These are phyloP conservation scores for Epichloe uncinata DNA, from an alignment of 2,329 filamentous ascomycete species.

Conservation along the genomic window DNA sequence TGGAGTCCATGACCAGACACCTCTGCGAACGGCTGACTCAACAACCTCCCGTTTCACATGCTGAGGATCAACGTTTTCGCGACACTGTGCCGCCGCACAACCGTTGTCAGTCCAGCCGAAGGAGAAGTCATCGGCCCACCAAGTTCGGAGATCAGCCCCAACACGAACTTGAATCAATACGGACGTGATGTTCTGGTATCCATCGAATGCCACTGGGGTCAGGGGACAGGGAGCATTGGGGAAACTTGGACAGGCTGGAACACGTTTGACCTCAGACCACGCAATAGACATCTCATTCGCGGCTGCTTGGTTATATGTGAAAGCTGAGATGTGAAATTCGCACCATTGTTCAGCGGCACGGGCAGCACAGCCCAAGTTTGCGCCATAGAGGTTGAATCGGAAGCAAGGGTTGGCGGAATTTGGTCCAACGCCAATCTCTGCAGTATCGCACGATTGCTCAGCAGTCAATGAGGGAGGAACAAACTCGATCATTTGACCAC, in stretches of 20 bases:
- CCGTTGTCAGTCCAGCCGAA: slow-evolving; percentile 29
- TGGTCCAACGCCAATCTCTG: slow-evolving; percentile 27
- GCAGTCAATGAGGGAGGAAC: slow-evolving; percentile 22
- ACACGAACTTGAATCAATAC: slow-evolving; percentile 25
- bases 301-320: slow-evolving; percentile 20
- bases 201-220: slow-evolving; percentile 22
- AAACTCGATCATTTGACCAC: slow-evolving; percentile 26
- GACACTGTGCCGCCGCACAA: slow-evolving; percentile 25
- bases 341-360: slow-evolving; percentile 23
- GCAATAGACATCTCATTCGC: slow-evolving; percentile 22
- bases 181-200: slow-evolving; percentile 26
- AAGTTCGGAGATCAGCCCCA: slow-evolving; percentile 23
- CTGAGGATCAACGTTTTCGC: slow-evolving; percentile 13
- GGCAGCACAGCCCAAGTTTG: slow-evolving; percentile 26
- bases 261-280: slow-evolving; percentile 26
- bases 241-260: slow-evolving; percentile 25
- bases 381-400: slow-evolving; percentile 26
- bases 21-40: slow-evolving; percentile 17
- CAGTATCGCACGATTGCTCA: slow-evolving; percentile 18
- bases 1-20: slow-evolving; percentile 22
- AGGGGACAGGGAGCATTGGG: slow-evolving; percentile 20
- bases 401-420: slow-evolving; percentile 24
- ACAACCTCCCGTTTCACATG: slow-evolving; percentile 20
- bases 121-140: slow-evolving; percentile 29
- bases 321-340: slow-evolving; percentile 29